Conservation (phyloP, 2,329 filamentous ascomycete species). For the Diaporthe aspalathi region DNA sequence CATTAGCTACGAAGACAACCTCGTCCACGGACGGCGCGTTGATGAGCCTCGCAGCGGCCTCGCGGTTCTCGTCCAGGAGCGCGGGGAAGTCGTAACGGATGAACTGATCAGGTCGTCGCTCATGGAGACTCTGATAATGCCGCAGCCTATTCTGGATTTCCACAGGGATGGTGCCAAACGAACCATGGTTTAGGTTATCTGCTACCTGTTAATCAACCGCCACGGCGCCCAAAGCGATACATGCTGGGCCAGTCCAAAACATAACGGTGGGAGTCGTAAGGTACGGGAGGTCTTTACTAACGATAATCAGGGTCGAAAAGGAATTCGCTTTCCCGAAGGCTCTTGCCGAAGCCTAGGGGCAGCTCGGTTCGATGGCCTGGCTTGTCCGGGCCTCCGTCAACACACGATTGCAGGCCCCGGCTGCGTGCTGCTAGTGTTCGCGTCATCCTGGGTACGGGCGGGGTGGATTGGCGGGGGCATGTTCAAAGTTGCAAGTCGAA, state of each 20-base stretch:
- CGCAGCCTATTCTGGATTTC: slow-evolving; percentile 69
- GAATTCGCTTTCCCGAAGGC: slow-evolving; percentile 70
- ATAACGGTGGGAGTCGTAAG: not conserved
- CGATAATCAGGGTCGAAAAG: slow-evolving; percentile 74
- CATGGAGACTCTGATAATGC: slow-evolving; percentile 73
- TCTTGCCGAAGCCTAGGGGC: slow-evolving; percentile 48
- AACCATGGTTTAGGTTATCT: slow-evolving; percentile 82
- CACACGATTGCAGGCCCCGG: not conserved
- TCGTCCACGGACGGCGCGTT: slow-evolving; percentile 70
- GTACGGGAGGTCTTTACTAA: not conserved
- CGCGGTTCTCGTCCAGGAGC: slow-evolving; percentile 73
- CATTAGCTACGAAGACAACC: slow-evolving; percentile 84
- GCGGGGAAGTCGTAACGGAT: slow-evolving; percentile 75
- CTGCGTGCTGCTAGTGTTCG: not conserved
- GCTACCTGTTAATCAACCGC: not conserved
- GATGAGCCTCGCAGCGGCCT: slow-evolving; percentile 73
- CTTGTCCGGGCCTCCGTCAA: not conserved
- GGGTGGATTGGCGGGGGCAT: not conserved
- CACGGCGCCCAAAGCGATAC: too few relatives aligned
- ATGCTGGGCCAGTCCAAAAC: too few relatives aligned
- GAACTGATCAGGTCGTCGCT: slow-evolving; percentile 79
- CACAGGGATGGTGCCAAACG: slow-evolving; percentile 81
- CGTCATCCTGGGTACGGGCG: not conserved
- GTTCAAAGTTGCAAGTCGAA: not conserved
- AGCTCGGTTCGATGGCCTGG: not conserved